Evolutionary conservation across 768 basidiomycete species (phyloP).

Genomic region (Rhodotorula paludigena): DNA sequence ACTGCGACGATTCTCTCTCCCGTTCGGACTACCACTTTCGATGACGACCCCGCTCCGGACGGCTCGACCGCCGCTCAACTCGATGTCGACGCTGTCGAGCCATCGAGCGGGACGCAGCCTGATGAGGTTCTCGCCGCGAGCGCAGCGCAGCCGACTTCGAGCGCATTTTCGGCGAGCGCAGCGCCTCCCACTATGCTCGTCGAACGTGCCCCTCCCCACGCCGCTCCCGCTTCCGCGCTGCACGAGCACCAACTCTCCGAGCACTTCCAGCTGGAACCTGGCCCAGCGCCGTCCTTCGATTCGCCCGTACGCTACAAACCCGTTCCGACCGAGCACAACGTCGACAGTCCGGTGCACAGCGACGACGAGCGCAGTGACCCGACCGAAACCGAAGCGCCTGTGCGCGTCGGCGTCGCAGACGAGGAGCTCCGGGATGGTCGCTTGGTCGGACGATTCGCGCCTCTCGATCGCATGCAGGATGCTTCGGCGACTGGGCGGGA

Average conservation of each 20-base stretch:
- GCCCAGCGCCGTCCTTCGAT: background rate
- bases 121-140: no score
- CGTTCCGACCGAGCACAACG: background rate
- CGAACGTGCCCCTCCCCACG: no score
- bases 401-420: background rate
- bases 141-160: no score
- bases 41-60: no score
- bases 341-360: conserved; percentile 1
- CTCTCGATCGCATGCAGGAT: background rate
- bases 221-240: background rate
- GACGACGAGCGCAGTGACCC: background rate
- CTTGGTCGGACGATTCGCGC: background rate
- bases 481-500: background rate
- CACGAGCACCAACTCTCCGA: background rate
- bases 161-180: background rate
- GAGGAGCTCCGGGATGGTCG: background rate
- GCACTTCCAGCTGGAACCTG: background rate
- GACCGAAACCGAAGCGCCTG: background rate
- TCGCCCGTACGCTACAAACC: background rate
- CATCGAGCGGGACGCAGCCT: no score
- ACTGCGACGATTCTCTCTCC: no score
- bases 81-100: no score
- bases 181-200: background rate
- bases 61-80: no score
- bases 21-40: no score